Conservation (phyloP, 371 early-diverging fungal species). For the Zopfochytrium polystomum region DNA sequence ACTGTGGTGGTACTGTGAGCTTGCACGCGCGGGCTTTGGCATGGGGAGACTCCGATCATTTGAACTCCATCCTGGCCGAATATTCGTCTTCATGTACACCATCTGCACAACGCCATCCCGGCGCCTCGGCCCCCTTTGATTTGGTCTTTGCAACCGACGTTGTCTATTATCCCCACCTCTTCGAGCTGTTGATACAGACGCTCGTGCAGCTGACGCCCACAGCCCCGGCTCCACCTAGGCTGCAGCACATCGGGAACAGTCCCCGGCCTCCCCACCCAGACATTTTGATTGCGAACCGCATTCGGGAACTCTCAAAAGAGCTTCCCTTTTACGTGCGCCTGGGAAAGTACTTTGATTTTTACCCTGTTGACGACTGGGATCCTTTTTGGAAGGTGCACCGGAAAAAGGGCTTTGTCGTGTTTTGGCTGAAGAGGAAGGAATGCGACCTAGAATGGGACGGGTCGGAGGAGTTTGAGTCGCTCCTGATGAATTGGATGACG, state of each 20-base stretch:
- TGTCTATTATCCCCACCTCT: conserved; percentile 17
- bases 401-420: conserved; percentile 6
- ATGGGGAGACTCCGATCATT: conserved; percentile 6
- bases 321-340: conserved; percentile 12
- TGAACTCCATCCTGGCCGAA: not conserved
- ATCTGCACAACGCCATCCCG: not conserved
- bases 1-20: not conserved
- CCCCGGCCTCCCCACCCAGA: not conserved
- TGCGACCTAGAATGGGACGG: not conserved
- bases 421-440: conserved; percentile 6
- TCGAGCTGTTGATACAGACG: conserved; percentile 10
- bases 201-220: conserved; percentile 1
- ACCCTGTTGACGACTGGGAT: conserved; percentile 10
- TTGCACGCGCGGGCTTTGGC: not conserved
- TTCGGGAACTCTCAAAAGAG: conserved; percentile 16
- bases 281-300: not conserved
- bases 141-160: conserved; percentile 20
- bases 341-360: conserved; percentile 14
- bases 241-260: too few relatives aligned
- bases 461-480: conserved; percentile 11
- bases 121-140: conserved; percentile 1
- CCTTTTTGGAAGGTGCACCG: conserved; percentile 1
- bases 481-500: conserved; percentile 12
- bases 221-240: not conserved
- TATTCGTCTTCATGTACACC: too few relatives aligned